Evolutionary conservation across 306 rosid species (phyloP).

Genomic region (Quercus rubra): DNA sequence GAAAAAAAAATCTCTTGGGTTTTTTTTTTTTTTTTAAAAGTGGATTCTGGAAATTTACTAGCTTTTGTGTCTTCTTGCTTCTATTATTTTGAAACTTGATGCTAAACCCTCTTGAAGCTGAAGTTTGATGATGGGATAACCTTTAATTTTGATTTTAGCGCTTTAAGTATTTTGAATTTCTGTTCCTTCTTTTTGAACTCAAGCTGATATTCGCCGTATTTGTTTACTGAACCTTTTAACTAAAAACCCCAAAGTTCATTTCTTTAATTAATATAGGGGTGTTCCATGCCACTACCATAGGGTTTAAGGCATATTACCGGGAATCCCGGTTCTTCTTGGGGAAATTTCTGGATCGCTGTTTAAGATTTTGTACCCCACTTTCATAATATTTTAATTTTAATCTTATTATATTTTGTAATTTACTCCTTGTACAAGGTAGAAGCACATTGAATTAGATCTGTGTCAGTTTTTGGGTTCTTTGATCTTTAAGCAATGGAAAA

Average conservation of each 20-base stretch:
- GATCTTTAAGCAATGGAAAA: conserved; percentile 46
- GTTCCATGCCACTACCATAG: conserved; percentile 30
- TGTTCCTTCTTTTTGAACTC: background rate
- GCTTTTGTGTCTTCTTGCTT: background rate
- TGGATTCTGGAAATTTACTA: background rate
- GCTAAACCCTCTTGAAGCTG: background rate
- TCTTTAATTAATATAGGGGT: conserved; percentile 21
- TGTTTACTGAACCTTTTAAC: background rate
- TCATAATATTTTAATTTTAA: background rate
- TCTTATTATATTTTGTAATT: conserved; percentile 10
- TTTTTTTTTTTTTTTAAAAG: background rate
- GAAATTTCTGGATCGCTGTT: conserved; percentile 18
- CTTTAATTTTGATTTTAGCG: background rate
- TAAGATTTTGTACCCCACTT: conserved; percentile 6
- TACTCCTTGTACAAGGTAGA: conserved; percentile 13
- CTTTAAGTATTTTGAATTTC: background rate
- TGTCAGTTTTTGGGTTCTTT: conserved; percentile 20
- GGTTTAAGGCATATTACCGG: conserved; percentile 18
- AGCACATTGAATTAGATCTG: conserved; percentile 19
- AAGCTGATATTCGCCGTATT: background rate
- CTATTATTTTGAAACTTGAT: background rate
- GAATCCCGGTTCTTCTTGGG: conserved; percentile 35
- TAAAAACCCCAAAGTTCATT: background rate
- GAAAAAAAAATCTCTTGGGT: background rate
- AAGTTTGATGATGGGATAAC: background rate